These are phyloP conservation scores for Heterobasidion irregulare DNA, from an alignment of 1,284 basidiomycete genomes.

Conservation along the genomic window DNA sequence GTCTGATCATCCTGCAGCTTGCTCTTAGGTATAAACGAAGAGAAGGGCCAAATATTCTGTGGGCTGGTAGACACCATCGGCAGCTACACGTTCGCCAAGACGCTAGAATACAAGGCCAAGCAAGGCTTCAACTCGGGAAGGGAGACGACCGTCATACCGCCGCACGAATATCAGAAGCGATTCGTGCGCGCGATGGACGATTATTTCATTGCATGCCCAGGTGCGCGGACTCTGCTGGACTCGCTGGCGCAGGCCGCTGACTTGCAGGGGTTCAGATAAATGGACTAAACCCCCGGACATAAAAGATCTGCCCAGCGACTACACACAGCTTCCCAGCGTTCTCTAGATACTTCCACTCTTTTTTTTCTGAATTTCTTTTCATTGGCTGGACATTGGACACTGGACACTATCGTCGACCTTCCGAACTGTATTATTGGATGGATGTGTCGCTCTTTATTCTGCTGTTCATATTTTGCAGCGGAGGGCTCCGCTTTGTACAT, in stretches of 20 bases:
- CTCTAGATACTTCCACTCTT: constrained; percentile 13
- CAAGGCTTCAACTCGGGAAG: constrained; percentile 51
- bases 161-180: constrained; percentile 61
- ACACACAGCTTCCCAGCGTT: constrained; percentile 21
- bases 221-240: constrained; percentile 23
- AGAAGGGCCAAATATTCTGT: constrained; percentile 56
- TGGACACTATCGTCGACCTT: too few relatives aligned
- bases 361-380: neutral
- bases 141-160: constrained; percentile 66
- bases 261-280: constrained; percentile 19
- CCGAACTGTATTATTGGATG: too few relatives aligned
- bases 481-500: too few relatives aligned
- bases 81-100: constrained; percentile 72
- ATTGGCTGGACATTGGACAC: too few relatives aligned
- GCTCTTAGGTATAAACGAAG: constrained; percentile 58
- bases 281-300: constrained; percentile 27
- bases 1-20: constrained; percentile 28
- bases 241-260: neutral
- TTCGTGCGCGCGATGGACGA: constrained; percentile 59
- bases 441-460: too few relatives aligned
- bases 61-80: constrained; percentile 78
- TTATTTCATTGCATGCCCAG: constrained; percentile 67
- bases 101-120: constrained; percentile 71
- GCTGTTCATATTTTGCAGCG: too few relatives aligned
- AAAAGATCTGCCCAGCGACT: constrained; percentile 18